phyloP scores from a whole-genome alignment of 208 protist species.

The Naegleria lovaniensis region DNA sequence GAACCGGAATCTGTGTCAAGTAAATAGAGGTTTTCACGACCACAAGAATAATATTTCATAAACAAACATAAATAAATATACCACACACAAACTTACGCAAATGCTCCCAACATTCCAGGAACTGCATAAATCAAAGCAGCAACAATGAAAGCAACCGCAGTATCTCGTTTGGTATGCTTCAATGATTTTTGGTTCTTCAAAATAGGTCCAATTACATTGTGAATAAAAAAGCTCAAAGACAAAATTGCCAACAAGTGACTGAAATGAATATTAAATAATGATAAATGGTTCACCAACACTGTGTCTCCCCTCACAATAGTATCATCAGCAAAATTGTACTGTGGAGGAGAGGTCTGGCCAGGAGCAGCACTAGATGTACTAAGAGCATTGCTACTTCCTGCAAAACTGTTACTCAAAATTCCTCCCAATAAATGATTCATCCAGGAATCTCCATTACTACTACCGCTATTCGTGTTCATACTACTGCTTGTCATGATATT shows the following conservation, averaged over 20 bases:
- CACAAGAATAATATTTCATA: no score
- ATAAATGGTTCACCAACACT: background rate
- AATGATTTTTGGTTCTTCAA: background rate
- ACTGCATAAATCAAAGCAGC: background rate
- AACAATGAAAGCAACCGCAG: constrained; percentile 7
- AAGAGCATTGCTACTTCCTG: background rate
- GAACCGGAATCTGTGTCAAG: background rate
- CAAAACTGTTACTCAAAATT: no score
- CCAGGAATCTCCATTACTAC: no score
- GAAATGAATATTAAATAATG: background rate
- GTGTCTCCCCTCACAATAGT: background rate
- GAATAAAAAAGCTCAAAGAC: constrained; percentile 23
- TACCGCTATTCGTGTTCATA: no score
- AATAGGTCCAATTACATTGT: constrained; percentile 15
- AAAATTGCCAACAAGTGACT: constrained; percentile 15
- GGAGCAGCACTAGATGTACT: no score
- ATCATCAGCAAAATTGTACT: background rate
- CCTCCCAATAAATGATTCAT: no score
- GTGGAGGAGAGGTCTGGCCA: background rate
- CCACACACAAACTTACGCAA: constrained; percentile 1
- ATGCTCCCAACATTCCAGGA: constrained; percentile 5
- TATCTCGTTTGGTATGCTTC: background rate
- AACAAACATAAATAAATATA: no score
- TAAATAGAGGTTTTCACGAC: no score
- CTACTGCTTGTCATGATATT: background rate